Percentiles rank a stretch among this genome's conserved stretches.
These are phyloP conservation scores for Neospora caninum DNA, from an alignment of 169 alveolate species.

Conservation along the genomic window DNA sequence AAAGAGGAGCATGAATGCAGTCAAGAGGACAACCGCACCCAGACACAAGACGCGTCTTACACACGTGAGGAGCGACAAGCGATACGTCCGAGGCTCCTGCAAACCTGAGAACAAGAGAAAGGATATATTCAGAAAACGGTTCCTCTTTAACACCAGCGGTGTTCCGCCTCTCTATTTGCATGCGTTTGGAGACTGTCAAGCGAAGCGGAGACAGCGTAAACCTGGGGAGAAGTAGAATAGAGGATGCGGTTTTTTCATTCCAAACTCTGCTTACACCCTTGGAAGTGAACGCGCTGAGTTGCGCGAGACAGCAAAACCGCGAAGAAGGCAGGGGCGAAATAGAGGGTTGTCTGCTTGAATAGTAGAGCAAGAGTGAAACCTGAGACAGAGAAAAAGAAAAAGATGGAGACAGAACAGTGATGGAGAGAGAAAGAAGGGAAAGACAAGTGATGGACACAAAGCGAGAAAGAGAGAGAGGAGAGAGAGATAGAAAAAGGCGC, in stretches of 20 bases:
- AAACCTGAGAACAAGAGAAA: not conserved
- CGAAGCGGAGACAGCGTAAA: not conserved
- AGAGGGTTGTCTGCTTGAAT: conserved; percentile 89
- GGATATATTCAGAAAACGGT: no score
- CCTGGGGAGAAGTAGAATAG: no score
- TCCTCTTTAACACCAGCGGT: no score
- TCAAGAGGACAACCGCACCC: not conserved
- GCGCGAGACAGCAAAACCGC: not conserved
- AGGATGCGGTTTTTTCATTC: no score
- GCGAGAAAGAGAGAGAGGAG: no score
- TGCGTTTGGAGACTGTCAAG: no score
- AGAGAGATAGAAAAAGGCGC: no score
- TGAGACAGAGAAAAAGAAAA: not conserved
- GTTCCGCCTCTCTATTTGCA: no score
- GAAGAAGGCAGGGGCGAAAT: conserved; percentile 84
- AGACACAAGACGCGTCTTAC: not conserved
- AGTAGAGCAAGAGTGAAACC: conserved; percentile 75
- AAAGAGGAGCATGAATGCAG: not conserved
- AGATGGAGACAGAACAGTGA: no score
- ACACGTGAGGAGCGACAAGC: not conserved
- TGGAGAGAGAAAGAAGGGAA: no score
- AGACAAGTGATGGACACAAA: no score
- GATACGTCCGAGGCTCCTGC: not conserved
- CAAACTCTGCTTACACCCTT: not conserved
- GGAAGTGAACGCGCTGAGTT: not conserved